phyloP scores from a whole-genome alignment of 768 basidiomycete genomes.

The Suillus ampliporus region DNA sequence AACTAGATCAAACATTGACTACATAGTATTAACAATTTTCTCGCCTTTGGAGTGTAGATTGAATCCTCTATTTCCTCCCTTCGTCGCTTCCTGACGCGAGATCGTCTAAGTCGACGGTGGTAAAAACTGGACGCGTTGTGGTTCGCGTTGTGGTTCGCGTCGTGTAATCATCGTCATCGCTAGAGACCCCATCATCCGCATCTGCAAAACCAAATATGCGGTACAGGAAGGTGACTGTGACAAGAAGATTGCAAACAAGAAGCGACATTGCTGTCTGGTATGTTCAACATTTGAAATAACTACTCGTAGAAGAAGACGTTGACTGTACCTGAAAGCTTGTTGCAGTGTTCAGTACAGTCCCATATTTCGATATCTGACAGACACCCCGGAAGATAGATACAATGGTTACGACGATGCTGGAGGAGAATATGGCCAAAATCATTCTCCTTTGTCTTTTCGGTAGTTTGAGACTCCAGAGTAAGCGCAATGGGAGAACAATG shows the following conservation, averaged over 20 bases:
- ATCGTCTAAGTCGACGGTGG: neutral
- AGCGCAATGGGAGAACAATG: slow-evolving; percentile 3
- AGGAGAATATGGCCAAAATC: slow-evolving; percentile 12
- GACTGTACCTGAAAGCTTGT: slow-evolving; percentile 10
- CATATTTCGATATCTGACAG: slow-evolving; percentile 2
- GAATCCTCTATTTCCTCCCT: neutral
- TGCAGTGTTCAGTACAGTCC: neutral
- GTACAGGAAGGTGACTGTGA: slow-evolving; percentile 3
- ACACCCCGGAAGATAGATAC: slow-evolving; percentile 6
- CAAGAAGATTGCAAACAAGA: slow-evolving; percentile 8
- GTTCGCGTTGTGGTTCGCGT: neutral
- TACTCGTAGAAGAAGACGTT: neutral
- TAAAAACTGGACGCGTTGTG: neutral
- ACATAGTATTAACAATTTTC: neutral
- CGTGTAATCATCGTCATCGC: slow-evolving; percentile 4
- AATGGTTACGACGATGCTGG: neutral
- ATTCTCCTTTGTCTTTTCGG: slow-evolving; percentile 14
- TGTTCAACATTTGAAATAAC: neutral
- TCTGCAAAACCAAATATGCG: neutral
- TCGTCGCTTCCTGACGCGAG: neutral
- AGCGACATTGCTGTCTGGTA: neutral
- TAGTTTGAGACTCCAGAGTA: slow-evolving; percentile 14
- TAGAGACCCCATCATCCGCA: neutral
- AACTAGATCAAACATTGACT: neutral
- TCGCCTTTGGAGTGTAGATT: neutral